Conservation (phyloP, 1,284 basidiomycete genomes). For the Earliella scabrosa region DNA sequence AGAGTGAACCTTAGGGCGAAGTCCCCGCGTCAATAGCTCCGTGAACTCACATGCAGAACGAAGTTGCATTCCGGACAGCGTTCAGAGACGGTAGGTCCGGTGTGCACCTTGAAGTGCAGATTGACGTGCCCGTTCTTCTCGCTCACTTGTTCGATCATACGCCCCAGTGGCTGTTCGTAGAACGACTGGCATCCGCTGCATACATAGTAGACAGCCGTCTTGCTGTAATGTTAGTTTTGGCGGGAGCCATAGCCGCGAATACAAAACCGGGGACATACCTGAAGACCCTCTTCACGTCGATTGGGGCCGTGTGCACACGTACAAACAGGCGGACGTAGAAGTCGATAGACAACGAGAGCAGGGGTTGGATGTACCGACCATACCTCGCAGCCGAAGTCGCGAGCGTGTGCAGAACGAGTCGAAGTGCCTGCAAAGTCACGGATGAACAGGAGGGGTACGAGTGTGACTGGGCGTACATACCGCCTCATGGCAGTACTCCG, state of each 20-base stretch:
- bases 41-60: slow-evolving; percentile 64
- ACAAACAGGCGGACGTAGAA: slow-evolving; percentile 97
- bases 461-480: too few relatives aligned
- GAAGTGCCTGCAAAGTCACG: slow-evolving; percentile 64
- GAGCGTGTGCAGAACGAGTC: slow-evolving; percentile 87
- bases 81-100: slow-evolving; percentile 70
- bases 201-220: slow-evolving; percentile 82
- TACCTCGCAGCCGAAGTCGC: slow-evolving; percentile 90
- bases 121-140: slow-evolving; percentile 56
- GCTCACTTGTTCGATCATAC: slow-evolving; percentile 59
- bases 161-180: slow-evolving; percentile 82
- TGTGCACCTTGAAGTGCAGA: slow-evolving; percentile 71
- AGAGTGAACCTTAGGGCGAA: not conserved
- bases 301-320: slow-evolving; percentile 73
- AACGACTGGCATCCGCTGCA: slow-evolving; percentile 84
- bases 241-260: not conserved
- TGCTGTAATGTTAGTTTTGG: slow-evolving; percentile 48
- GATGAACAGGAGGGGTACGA: too few relatives aligned
- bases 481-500: slow-evolving; percentile 94
- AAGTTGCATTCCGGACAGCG: slow-evolving; percentile 86
- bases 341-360: slow-evolving; percentile 95
- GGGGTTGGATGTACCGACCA: slow-evolving; percentile 88
- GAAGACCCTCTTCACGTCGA: slow-evolving; percentile 87
- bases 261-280: slow-evolving; percentile 54
- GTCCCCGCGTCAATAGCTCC: not conserved